Base-by-base conservation (phyloP, 768 basidiomycete species). In the Cystofilobasidium capitatum region DNA sequence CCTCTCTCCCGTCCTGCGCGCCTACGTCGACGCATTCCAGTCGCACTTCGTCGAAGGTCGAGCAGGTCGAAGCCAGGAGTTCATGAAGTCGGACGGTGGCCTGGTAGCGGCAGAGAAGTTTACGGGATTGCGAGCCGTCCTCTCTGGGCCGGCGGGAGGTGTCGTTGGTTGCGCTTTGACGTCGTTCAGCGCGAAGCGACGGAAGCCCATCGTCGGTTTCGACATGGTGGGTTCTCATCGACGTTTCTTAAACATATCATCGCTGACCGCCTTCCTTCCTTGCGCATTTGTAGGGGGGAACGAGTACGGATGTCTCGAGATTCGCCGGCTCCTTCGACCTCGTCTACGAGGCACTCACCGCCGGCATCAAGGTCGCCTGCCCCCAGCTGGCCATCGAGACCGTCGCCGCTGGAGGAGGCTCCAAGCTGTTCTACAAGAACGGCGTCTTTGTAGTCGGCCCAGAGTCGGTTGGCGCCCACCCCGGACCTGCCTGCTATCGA, bases 11-110 rank as follows among this genome's bases (percentile, higher is more conserved):
- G 37, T 47, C n/a, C 58, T 71, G 10, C 69, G 70, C 44, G 64
- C 67, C 42, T 75, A 75, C 54, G 70, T 75, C 47, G 72, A 73
- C 47, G 65, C 67, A 16, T 75, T 75, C 62, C 69, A 65, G 40
- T 49, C 69, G 17, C 72, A 72, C 4, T 74, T 74, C 51, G 69
- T 71, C 62, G 74, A 70, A 14, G 74, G 74, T 37, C 51, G 54
- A 31, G 70, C 70, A 22, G 69, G 69, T 16, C 24, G 49, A 35
- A 40, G 70, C 35, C 33, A 54, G 22, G 70, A 70, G 17, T 70
- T 72, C 36, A 69, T 72, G 71, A 70, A 70, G 59, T 54, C 51
- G 55, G 54, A 65, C n/a, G 64, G 64, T 36, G 64, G 54, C 16
- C 49, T 55, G 24, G 9, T 64, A 37, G 62, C 31, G 51, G 58